phyloP scores from a whole-genome alignment of 176 grass and related monocot species.

The sorghum (Sorghum bicolor) region DNA sequence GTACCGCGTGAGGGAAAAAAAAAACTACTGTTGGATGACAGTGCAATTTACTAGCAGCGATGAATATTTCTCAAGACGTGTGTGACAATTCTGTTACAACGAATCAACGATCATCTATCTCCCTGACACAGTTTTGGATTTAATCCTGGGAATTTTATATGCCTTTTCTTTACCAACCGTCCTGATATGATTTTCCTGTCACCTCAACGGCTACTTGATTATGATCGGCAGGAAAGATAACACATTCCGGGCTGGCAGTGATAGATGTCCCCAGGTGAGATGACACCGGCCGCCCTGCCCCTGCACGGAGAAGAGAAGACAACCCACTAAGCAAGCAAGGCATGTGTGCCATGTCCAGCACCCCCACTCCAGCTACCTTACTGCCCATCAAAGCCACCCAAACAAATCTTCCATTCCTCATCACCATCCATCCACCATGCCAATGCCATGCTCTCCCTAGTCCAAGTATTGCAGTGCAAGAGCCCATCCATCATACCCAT shows the following conservation, averaged over 20 bases:
- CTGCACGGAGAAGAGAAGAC: neutral
- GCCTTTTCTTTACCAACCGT: neutral
- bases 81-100: neutral
- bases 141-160: neutral
- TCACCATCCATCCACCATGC: neutral
- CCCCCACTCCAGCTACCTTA: constrained; percentile 8
- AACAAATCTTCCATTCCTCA: constrained; percentile 11
- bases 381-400: constrained; percentile 34
- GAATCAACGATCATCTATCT: neutral
- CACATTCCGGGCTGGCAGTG: neutral
- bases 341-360: constrained; percentile 48
- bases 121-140: neutral
- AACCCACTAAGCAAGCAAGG: constrained; percentile 49
- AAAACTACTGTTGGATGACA: neutral
- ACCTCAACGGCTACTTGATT: constrained; percentile 49
- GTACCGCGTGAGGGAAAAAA: neutral
- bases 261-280: constrained; percentile 40
- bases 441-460: neutral
- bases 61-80: neutral
- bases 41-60: neutral
- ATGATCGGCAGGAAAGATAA: neutral
- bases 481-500: neutral
- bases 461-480: neutral
- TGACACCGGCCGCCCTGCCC: neutral
- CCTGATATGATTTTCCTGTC: neutral